Percentiles rank a stretch among this genome's conserved stretches.
Conservation (phyloP, 148 eudicot genomes). For the Rhododendron henanense region DNA sequence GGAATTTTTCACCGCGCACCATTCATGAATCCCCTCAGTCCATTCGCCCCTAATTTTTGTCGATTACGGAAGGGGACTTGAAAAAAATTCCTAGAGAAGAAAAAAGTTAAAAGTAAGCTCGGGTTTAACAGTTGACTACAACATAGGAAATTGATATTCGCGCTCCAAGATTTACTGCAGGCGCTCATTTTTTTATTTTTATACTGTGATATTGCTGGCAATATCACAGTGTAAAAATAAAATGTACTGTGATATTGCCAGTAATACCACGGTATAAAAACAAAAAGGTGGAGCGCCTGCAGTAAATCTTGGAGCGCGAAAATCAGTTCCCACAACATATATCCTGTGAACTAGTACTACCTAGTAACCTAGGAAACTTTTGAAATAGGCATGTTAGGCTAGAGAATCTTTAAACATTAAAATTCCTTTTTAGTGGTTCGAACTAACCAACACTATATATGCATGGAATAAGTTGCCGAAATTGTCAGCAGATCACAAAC, state of each 20-base stretch:
- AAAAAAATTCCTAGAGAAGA: not conserved
- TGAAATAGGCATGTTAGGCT: not conserved
- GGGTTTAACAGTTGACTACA: not conserved
- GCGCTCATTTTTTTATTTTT: too few relatives aligned
- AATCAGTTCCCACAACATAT: too few relatives aligned
- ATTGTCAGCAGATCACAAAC: not conserved
- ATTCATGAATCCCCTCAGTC: not conserved
- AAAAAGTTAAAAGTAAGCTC: not conserved
- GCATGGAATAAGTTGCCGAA: not conserved
- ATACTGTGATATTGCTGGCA: too few relatives aligned
- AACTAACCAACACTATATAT: not conserved
- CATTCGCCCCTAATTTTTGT: too few relatives aligned
- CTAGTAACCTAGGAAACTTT: not conserved
- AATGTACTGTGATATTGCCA: too few relatives aligned
- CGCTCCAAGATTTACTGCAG: too few relatives aligned
- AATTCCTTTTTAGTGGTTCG: not conserved
- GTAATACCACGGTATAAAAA: too few relatives aligned
- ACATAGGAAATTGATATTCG: too few relatives aligned
- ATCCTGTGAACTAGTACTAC: not conserved
- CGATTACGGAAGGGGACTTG: too few relatives aligned
- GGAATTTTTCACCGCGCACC: not conserved
- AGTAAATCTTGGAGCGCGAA: too few relatives aligned
- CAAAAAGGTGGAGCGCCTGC: too few relatives aligned
- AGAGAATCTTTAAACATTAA: not conserved
- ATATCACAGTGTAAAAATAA: too few relatives aligned